A percentile compares a stretch with the other conserved stretches of the same genome.
These are phyloP conservation scores for Alternaria brassicicola DNA, from an alignment of 2,329 filamentous ascomycete genomes.

Conservation along the genomic window DNA sequence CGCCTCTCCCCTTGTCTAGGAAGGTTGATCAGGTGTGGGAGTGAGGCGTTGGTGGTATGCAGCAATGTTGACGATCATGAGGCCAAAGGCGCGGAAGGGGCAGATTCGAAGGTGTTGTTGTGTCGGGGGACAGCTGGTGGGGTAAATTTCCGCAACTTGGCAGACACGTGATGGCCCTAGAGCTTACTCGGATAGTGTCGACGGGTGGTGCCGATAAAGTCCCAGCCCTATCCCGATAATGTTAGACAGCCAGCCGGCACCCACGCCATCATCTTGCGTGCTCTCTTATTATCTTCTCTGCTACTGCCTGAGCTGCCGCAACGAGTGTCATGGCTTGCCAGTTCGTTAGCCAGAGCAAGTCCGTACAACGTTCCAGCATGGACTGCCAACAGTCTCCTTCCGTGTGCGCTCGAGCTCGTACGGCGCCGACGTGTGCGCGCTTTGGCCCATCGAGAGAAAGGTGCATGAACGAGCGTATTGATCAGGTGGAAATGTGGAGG, in stretches of 20 bases:
- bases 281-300: slow-evolving; percentile 1
- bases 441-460: background rate
- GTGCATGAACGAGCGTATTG: background rate
- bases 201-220: slow-evolving; percentile 23
- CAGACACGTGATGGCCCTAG: slow-evolving; percentile 40
- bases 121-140: slow-evolving; percentile 39
- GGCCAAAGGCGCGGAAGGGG: slow-evolving; percentile 15
- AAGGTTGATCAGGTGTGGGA: slow-evolving; percentile 9
- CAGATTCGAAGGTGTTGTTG: slow-evolving; percentile 33
- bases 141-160: slow-evolving; percentile 36
- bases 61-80: slow-evolving; percentile 11
- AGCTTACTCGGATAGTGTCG: slow-evolving; percentile 8
- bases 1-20: slow-evolving; percentile 26
- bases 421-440: background rate
- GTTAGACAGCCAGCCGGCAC: slow-evolving; percentile 4
- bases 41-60: slow-evolving; percentile 3
- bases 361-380: background rate
- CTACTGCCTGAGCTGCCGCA: background rate
- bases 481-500: background rate
- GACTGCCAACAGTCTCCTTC: background rate
- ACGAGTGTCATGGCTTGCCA: background rate
- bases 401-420: background rate
- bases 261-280: slow-evolving; percentile 9
- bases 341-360: background rate
- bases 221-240: slow-evolving; percentile 17